Conservation (phyloP, 805 yeast genomes). For the Schwanniomyces occidentalis region DNA sequence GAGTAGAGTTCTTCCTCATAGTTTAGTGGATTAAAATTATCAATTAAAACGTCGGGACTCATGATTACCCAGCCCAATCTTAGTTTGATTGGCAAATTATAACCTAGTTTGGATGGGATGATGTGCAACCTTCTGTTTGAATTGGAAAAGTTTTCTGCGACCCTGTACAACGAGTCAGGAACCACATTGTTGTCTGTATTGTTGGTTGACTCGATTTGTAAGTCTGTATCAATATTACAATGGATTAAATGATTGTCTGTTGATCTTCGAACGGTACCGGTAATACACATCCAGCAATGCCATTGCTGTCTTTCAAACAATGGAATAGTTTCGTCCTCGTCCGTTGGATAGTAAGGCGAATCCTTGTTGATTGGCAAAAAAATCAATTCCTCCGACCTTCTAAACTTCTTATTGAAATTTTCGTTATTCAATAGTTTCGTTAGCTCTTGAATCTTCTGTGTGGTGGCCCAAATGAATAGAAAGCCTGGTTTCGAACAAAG, state of each 20-base stretch:
- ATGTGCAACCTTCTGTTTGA: slow-evolving; percentile 83
- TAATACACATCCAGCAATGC: slow-evolving; percentile 98
- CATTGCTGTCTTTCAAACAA: slow-evolving; percentile 76
- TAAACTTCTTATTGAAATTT: slow-evolving; percentile 60
- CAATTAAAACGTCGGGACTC: slow-evolving; percentile 73
- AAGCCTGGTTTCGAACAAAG: slow-evolving; percentile 85
- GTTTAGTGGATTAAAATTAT: slow-evolving; percentile 54
- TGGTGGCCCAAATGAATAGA: slow-evolving; percentile 84
- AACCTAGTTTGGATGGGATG: slow-evolving; percentile 71
- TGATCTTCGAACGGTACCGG: slow-evolving; percentile 88
- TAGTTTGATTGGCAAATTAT: slow-evolving; percentile 58
- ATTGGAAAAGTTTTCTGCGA: slow-evolving; percentile 86
- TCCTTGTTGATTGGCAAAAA: slow-evolving; percentile 69
- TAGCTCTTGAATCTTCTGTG: slow-evolving; percentile 66
- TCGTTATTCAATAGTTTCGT: slow-evolving; percentile 52
- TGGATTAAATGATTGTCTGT: slow-evolving; percentile 83
- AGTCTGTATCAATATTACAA: slow-evolving; percentile 89
- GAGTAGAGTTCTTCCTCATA: slow-evolving; percentile 32
- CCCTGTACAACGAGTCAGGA: slow-evolving; percentile 74
- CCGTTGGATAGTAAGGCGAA: slow-evolving; percentile 66
- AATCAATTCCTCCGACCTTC: slow-evolving; percentile 87
- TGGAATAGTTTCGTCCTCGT: slow-evolving; percentile 28
- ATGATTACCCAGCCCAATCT: slow-evolving; percentile 91
- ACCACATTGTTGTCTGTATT: slow-evolving; percentile 20
- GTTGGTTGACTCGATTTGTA: slow-evolving; percentile 56